These are phyloP conservation scores for Huntiella savannae DNA, from an alignment of 2,329 filamentous ascomycete genomes.

Conservation along the genomic window DNA sequence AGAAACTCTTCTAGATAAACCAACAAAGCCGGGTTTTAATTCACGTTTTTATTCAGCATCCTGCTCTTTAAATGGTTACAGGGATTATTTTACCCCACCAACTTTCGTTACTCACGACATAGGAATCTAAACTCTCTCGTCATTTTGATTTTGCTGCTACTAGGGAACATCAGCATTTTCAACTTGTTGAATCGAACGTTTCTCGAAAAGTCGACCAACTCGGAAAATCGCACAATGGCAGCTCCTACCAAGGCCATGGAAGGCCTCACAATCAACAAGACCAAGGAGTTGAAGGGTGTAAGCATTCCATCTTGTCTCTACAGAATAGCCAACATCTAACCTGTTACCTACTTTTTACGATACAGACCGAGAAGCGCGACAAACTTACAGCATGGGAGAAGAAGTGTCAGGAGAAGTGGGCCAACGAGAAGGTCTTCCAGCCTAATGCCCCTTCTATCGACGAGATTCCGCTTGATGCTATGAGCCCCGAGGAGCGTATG, in stretches of 20 bases:
- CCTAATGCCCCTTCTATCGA: slow-evolving; percentile 61
- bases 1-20: too few species aligned
- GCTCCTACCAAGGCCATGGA: slow-evolving; percentile 26
- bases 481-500: slow-evolving; percentile 43
- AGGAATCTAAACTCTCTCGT: too few species aligned
- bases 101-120: too few species aligned
- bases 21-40: too few species aligned
- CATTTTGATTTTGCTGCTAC: too few species aligned
- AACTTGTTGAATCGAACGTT: not conserved
- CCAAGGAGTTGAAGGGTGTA: slow-evolving; percentile 41
- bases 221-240: slow-evolving; percentile 7
- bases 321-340: not conserved
- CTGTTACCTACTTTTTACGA: slow-evolving; percentile 5
- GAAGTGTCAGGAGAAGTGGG: slow-evolving; percentile 52
- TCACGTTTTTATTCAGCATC: too few species aligned
- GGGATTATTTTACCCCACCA: slow-evolving; percentile 3
- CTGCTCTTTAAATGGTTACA: too few species aligned
- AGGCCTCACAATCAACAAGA: slow-evolving; percentile 34
- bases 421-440: slow-evolving; percentile 61
- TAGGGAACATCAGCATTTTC: not conserved
- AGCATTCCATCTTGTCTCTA: slow-evolving; percentile 14
- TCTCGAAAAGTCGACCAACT: not conserved
- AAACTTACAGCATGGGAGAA: slow-evolving; percentile 68
- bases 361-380: slow-evolving; percentile 70
- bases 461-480: slow-evolving; percentile 58